Conservation (phyloP, 352 stramenopile genomes). For the Pythium pyrilobum region DNA sequence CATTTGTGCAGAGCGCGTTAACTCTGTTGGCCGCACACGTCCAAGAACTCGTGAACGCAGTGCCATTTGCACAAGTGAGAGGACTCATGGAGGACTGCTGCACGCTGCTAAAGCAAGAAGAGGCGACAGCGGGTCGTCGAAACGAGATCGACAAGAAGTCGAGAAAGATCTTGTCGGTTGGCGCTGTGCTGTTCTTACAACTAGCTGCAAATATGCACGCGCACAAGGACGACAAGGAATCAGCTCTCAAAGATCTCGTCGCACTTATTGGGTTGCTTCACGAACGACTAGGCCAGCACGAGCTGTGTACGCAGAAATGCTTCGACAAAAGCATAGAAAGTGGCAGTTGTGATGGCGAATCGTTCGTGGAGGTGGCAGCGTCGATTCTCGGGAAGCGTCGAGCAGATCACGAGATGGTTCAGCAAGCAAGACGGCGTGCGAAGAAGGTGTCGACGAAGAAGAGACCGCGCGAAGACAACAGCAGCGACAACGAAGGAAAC, state of each 20-base stretch:
- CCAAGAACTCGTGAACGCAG: not conserved
- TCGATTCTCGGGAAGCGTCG: slow-evolving; percentile 1
- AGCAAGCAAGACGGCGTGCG: not conserved
- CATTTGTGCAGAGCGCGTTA: slow-evolving; percentile 33
- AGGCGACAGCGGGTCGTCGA: slow-evolving; percentile 30
- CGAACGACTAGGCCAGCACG: slow-evolving; percentile 13
- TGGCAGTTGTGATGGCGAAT: not conserved
- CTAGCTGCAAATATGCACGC: slow-evolving; percentile 21
- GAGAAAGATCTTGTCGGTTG: slow-evolving; percentile 41
- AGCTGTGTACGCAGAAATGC: slow-evolving; percentile 9
- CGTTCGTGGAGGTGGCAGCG: slow-evolving; percentile 14
- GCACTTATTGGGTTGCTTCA: slow-evolving; percentile 13
- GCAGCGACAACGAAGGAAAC: not conserved
- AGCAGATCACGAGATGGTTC: not conserved
- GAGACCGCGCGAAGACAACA: not conserved
- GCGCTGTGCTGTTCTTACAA: slow-evolving; percentile 45
- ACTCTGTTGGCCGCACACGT: not conserved
- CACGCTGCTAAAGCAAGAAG: slow-evolving; percentile 66
- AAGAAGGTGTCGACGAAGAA: not conserved
- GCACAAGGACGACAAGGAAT: not conserved
- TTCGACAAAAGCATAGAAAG: slow-evolving; percentile 4
- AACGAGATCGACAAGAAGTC: slow-evolving; percentile 35
- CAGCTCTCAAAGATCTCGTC: slow-evolving; percentile 1
- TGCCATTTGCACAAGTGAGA: not conserved
- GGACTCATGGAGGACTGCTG: slow-evolving; percentile 25